Base-by-base conservation (phyloP, 805 yeast genomes). In the Starmerella stigmatis region DNA sequence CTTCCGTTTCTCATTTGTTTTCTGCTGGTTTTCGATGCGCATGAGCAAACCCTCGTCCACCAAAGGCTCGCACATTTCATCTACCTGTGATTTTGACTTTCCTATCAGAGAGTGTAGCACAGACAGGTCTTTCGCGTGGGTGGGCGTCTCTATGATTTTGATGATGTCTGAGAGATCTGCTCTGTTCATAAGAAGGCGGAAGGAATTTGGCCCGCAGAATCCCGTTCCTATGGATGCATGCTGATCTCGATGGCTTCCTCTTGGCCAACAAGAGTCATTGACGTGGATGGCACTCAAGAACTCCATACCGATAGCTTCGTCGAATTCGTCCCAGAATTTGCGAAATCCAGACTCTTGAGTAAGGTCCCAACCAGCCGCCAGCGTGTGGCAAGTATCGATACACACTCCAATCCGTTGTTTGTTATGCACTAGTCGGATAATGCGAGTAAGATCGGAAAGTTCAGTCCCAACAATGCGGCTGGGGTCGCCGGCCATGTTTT, bases 401-500 rank as follows among this genome's bases (percentile, higher is more conserved):
- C 98, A 92, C 1, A 92, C 94, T 4, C 98, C 97, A n/a, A 92
- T 79, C 46, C 98, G 71, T 0, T 65, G 59, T 61, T 89, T 88
- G 58, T 86, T 75, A 1, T 86, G 81, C n/a, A 92, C 74, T 69
- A 76, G 58, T 29, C 75, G 80, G 35, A 92, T 85, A 13, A 92
- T 88, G 19, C 72, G 74, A 23, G 72, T 68, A 39, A 92, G 68
- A 58, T 92, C 97, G 52, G 81, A 76, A 23, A 89, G 64, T 33
- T 74, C 69, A 3, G 89, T 79, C 1, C 97, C 98, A 33, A 92
- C 81, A 49, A 89, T 72, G 8, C 59, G 41, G 50, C 83, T 81
- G 3, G 95, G 96, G 55, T 86, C 94, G 9, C 98, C 98, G 1
- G 98, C 96, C 98, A 92, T 92, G 59, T 89, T 92, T 59, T 92